Conservation (phyloP, 208 protist species). For the Acanthamoeba sp. region DNA sequence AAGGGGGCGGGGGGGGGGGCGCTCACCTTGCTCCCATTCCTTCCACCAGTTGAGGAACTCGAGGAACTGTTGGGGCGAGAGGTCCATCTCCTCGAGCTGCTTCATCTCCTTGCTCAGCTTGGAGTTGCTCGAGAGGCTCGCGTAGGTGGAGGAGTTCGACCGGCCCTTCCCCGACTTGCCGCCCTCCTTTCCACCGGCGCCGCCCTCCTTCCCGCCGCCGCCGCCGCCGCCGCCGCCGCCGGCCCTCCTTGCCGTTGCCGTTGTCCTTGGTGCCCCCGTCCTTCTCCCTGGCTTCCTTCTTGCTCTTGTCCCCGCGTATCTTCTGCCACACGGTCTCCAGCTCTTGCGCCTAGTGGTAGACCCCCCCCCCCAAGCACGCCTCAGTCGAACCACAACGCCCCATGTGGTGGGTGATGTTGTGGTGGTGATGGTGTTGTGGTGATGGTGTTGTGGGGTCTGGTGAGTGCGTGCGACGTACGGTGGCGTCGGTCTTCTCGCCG, state of each 20-base stretch:
- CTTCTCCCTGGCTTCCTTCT: neutral
- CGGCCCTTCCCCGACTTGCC: neutral
- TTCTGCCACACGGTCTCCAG: slow-evolving; percentile 28
- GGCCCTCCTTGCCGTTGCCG: neutral
- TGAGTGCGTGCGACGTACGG: no score
- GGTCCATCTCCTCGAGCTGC: slow-evolving; percentile 53
- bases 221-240: neutral
- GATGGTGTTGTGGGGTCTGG: no score
- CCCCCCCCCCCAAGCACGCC: no score
- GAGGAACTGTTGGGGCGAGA: slow-evolving; percentile 30
- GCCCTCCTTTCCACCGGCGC: neutral
- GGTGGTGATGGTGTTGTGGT: no score
- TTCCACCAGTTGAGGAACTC: slow-evolving; percentile 62
- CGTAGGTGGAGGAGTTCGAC: neutral
- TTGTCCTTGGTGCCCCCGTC: neutral
- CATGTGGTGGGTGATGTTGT: no score
- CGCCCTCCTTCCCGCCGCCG: neutral
- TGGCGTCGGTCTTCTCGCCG: no score
- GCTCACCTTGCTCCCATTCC: slow-evolving; percentile 18
- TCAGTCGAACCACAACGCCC: no score
- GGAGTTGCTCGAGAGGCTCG: slow-evolving; percentile 1
- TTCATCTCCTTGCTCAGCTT: slow-evolving; percentile 60
- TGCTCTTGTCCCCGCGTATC: slow-evolving; percentile 24
- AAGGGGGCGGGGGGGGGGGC: neutral
- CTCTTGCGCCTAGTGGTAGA: neutral